These are phyloP conservation scores for Crithidia expoeki DNA, from an alignment of 208 protist species.

Conservation along the genomic window DNA sequence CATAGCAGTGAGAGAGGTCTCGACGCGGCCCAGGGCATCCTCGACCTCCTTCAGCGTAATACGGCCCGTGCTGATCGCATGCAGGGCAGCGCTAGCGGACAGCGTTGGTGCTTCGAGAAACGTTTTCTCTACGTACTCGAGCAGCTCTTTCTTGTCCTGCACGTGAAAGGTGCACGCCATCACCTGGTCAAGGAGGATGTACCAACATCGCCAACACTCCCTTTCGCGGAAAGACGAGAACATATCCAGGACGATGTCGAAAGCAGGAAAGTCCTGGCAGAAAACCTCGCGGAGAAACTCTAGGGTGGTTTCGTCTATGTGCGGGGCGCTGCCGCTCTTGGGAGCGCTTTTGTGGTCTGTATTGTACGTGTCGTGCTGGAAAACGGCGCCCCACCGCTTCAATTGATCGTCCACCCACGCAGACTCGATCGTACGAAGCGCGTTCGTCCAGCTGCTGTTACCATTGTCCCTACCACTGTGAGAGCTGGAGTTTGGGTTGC, in stretches of 20 bases:
- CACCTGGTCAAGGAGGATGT: constrained; percentile 18
- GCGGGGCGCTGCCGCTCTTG: neutral
- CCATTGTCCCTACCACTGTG: neutral
- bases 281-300: constrained; percentile 11
- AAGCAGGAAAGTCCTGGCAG: constrained; percentile 22
- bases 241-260: constrained; percentile 8
- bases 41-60: constrained; percentile 21
- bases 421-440: constrained; percentile 15
- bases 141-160: constrained; percentile 12
- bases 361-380: neutral
- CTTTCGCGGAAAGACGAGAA: constrained; percentile 13
- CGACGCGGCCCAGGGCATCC: constrained; percentile 17
- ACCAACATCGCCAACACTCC: constrained; percentile 36
- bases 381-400: constrained; percentile 15
- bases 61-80: neutral
- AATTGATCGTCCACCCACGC: constrained; percentile 28
- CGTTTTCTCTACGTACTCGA: constrained; percentile 10
- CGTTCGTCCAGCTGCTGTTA: neutral
- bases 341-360: neutral
- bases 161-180: constrained; percentile 30
- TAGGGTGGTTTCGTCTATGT: neutral
- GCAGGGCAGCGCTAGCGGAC: constrained; percentile 15
- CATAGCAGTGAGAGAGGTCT: constrained; percentile 5
- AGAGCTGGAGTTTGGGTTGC: neutral
- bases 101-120: neutral